phyloP scores from a whole-genome alignment of 2,329 filamentous ascomycete genomes.

The Neopestalotiopsis sp. region DNA sequence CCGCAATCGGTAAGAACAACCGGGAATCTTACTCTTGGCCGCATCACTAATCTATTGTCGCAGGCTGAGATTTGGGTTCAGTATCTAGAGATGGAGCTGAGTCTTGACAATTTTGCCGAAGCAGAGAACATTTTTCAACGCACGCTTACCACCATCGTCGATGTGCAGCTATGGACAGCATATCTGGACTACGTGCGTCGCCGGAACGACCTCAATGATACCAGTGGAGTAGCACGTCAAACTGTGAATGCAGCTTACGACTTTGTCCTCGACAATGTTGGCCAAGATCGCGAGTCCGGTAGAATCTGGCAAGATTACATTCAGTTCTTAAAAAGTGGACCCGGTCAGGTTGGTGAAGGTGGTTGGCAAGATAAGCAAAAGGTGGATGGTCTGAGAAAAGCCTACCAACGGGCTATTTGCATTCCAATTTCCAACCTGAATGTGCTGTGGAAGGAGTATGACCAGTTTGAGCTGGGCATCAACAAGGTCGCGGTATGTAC shows the following conservation, averaged over 20 bases:
- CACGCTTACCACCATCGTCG: constrained; percentile 78
- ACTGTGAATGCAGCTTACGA: constrained; percentile 89
- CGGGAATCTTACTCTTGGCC: neutral
- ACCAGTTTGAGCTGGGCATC: constrained; percentile 90
- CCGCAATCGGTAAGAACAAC: constrained; percentile 80
- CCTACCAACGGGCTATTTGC: constrained; percentile 88
- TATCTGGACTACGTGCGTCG: constrained; percentile 96
- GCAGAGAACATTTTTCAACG: constrained; percentile 85
- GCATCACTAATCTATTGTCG: constrained; percentile 29
- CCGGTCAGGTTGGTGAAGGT: constrained; percentile 82
- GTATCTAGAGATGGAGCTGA: constrained; percentile 88
- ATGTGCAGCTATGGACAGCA: constrained; percentile 87
- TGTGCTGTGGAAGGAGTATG: constrained; percentile 94
- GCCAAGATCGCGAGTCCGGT: constrained; percentile 88
- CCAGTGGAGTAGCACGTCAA: constrained; percentile 75
- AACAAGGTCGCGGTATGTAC: constrained; percentile 83
- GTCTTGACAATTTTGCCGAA: constrained; percentile 79
- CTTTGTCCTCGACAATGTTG: constrained; percentile 87
- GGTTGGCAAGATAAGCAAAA: constrained; percentile 98
- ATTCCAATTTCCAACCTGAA: constrained; percentile 86
- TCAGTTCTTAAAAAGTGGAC: constrained; percentile 87
- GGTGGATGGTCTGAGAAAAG: constrained; percentile 91
- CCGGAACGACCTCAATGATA: constrained; percentile 86
- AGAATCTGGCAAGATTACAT: constrained; percentile 95
- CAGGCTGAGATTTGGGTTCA: constrained; percentile 92